These are phyloP conservation scores for Lasiosphaeriaceae sp. DNA, from an alignment of 495 filamentous ascomycete species.

Conservation along the genomic window DNA sequence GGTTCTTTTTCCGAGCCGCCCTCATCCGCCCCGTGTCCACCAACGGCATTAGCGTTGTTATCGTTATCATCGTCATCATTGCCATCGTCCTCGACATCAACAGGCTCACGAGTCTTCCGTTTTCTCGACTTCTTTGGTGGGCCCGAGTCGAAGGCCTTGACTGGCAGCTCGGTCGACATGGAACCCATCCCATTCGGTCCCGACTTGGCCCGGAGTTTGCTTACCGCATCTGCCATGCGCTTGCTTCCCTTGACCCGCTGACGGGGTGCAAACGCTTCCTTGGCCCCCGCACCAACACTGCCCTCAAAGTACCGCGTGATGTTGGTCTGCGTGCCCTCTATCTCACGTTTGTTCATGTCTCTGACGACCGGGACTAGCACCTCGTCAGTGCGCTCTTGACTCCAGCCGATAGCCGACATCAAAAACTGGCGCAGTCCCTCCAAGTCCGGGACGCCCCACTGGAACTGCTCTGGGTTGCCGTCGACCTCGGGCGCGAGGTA, in stretches of 20 bases:
- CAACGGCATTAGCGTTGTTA: constrained; percentile 7
- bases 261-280: constrained; percentile 75
- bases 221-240: constrained; percentile 80
- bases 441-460: constrained; percentile 94
- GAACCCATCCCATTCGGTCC: constrained; percentile 14
- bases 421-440: constrained; percentile 80
- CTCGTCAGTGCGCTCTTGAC: constrained; percentile 84
- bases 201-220: constrained; percentile 49
- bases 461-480: constrained; percentile 67
- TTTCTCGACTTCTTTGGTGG: constrained; percentile 19
- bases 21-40: constrained; percentile 17
- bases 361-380: constrained; percentile 89
- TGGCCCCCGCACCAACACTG: constrained; percentile 33
- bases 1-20: constrained; percentile 1
- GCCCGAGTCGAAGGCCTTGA: constrained; percentile 6
- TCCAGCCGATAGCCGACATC: constrained; percentile 93
- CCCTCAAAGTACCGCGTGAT: constrained; percentile 82
- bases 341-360: constrained; percentile 84
- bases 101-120: constrained; percentile 15
- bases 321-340: constrained; percentile 90
- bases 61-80: constrained; percentile 22
- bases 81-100: constrained; percentile 23
- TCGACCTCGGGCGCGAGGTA: constrained; percentile 88
- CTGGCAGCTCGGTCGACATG: constrained; percentile 20
- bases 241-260: constrained; percentile 63